Evolutionary conservation across 2,329 filamentous ascomycete genomes (phyloP).

Genomic region (Neofusicoccum umdonicola): DNA sequence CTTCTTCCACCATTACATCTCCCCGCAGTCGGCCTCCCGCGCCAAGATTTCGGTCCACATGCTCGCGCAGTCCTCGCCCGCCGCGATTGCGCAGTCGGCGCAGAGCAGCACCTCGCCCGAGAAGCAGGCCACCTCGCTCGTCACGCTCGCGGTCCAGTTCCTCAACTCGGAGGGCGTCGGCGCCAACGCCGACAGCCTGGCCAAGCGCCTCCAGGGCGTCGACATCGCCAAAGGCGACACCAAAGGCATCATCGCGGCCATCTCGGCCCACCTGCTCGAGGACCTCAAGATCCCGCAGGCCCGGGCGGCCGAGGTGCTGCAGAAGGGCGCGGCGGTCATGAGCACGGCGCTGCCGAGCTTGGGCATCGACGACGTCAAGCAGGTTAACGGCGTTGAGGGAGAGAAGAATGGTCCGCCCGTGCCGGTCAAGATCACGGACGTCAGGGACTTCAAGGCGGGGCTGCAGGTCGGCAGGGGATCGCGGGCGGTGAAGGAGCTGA

Average conservation of each 20-base stretch:
- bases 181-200: constrained; percentile 42
- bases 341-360: constrained; percentile 43
- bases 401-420: constrained; percentile 27
- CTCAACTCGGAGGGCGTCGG: constrained; percentile 48
- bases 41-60: constrained; percentile 86
- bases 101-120: constrained; percentile 33
- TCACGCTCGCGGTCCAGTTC: constrained; percentile 45
- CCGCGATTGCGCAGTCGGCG: constrained; percentile 34
- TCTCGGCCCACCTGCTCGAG: constrained; percentile 49
- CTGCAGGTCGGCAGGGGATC: constrained; percentile 72
- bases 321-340: constrained; percentile 51
- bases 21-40: constrained; percentile 67
- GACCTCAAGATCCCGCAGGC: constrained; percentile 49
- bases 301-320: constrained; percentile 48
- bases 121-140: constrained; percentile 34
- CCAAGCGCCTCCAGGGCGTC: constrained; percentile 44
- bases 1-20: constrained; percentile 76
- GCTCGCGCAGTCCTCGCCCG: constrained; percentile 62
- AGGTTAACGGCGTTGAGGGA: constrained; percentile 41
- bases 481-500: constrained; percentile 69
- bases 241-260: constrained; percentile 48
- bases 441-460: constrained; percentile 75
- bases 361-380: constrained; percentile 38
- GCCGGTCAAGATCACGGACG: constrained; percentile 69
- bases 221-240: constrained; percentile 46